A percentile compares a stretch with the other conserved stretches of the same genome.
Evolutionary conservation across 306 rosid genomes (phyloP).

Genomic region (Purshia tridentata): DNA sequence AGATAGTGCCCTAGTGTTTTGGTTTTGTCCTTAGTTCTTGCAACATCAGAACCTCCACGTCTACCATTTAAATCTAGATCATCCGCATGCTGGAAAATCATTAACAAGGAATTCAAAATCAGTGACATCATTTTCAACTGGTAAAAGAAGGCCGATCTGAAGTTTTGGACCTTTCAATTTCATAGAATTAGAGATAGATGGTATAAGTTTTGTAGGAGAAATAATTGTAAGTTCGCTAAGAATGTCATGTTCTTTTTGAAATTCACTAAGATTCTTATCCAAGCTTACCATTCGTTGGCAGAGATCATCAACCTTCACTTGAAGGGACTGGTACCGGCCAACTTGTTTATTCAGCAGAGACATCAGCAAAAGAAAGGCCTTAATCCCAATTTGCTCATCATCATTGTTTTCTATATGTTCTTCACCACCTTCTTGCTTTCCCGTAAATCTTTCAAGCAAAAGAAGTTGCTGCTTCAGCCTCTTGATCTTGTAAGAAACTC

Average conservation of each 20-base stretch:
- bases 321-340: slow-evolving; percentile 77
- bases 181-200: background rate
- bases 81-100: slow-evolving; percentile 68
- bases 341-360: slow-evolving; percentile 72
- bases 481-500: slow-evolving; percentile 88
- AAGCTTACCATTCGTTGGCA: slow-evolving; percentile 80
- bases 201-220: background rate
- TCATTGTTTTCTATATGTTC: slow-evolving; percentile 36
- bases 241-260: background rate
- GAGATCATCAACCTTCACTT: slow-evolving; percentile 75
- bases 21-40: slow-evolving; percentile 66
- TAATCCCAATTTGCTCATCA: slow-evolving; percentile 43
- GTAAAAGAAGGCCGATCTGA: too few species aligned
- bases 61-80: slow-evolving; percentile 41
- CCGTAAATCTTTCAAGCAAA: slow-evolving; percentile 77
- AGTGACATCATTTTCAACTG: background rate
- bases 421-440: slow-evolving; percentile 56
- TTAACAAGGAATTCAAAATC: slow-evolving; percentile 18
- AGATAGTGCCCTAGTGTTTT: slow-evolving; percentile 65
- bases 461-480: slow-evolving; percentile 86
- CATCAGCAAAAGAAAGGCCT: slow-evolving; percentile 51
- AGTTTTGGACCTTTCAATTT: background rate
- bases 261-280: background rate
- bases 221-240: background rate
- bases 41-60: slow-evolving; percentile 41